These are phyloP conservation scores for Rubia peregrina DNA, from an alignment of 305 asterid genomes.

Conservation along the genomic window DNA sequence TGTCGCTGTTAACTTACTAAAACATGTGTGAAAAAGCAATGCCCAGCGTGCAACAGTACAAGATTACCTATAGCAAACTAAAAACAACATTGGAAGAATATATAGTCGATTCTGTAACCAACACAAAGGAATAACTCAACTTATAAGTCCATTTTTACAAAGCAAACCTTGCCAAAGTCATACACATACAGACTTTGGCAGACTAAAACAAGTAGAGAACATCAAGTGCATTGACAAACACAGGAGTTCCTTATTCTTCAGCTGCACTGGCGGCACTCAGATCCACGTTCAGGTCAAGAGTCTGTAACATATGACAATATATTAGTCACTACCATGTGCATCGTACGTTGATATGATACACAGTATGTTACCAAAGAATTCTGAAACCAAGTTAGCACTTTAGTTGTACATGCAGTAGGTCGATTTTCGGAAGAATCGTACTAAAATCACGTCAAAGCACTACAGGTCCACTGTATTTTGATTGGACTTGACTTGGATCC, in stretches of 20 bases:
- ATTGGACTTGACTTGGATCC: neutral
- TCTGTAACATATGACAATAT: slow-evolving; percentile 32
- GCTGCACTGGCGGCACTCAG: slow-evolving; percentile 94
- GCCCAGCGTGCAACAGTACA: neutral
- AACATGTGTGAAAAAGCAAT: neutral
- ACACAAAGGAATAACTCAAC: slow-evolving; percentile 9
- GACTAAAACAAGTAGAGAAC: slow-evolving; percentile 1
- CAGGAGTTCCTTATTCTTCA: slow-evolving; percentile 54
- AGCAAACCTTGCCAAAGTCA: slow-evolving; percentile 16
- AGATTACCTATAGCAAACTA: slow-evolving; percentile 2
- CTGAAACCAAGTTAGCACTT: neutral
- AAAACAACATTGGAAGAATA: neutral
- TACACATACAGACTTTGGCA: slow-evolving; percentile 7
- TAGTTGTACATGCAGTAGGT: neutral
- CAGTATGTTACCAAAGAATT: no score
- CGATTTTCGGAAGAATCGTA: neutral
- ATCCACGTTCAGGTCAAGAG: slow-evolving; percentile 81
- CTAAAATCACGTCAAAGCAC: neutral
- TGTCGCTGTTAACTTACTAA: neutral
- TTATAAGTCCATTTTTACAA: slow-evolving; percentile 16
- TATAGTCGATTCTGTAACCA: slow-evolving; percentile 1
- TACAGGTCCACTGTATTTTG: neutral
- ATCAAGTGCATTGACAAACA: slow-evolving; percentile 9
- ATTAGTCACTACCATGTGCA: slow-evolving; percentile 2
- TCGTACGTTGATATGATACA: neutral